Base-by-base conservation (phyloP, 306 rosid species). In the Morella rubra region DNA sequence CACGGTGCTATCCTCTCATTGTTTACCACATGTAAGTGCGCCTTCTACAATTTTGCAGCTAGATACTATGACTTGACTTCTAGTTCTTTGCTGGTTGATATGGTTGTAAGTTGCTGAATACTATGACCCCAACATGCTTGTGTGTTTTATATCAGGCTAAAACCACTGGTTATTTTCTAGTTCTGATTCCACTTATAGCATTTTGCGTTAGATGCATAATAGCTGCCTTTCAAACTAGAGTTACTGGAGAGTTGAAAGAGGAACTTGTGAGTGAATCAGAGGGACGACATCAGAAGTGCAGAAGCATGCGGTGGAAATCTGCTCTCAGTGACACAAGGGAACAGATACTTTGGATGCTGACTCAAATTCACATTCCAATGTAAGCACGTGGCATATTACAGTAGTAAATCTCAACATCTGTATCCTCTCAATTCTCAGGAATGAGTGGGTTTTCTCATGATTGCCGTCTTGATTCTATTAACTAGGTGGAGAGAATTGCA, bases 241-340 rank as follows among this genome's bases (percentile, higher is more conserved):
- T 58, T 32, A 40, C 74, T 18, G 59, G 76, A 55, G 41, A 71
- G 49, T 68, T 37, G 49, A 72, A 22, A 44, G 72, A 53, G 42
- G 44, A 75, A 62, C 53, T 20, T n/a, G 16, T 27, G 45, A 58
- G 71, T 46, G 75, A 79, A 74, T 67, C 71, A 40, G 68, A 69
- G 49, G 62, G 75, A 64, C 51, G 5, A 46, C 68, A 4, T 42
- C 73, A 19, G 59, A 45, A 70, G 53, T 49, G 62, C 10, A 69
- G 78, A 79, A 81, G 56, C n/a, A 71, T 64, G 10, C 81, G 80
- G 8, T 83, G 86, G 86, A 79, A 69, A 56, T 83, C 81, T 49
- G 81, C 78, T 18, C 86, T 83, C 66, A 71, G 76, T 65, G 86
- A 83, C 44, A 60, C 74, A 18, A 37, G 71, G 69, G 84, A 78